A percentile compares a stretch with the other conserved stretches of the same genome.
Evolutionary conservation across 2,329 filamentous ascomycete species (phyloP).

Genomic region (Trematosphaeria pertusa): DNA sequence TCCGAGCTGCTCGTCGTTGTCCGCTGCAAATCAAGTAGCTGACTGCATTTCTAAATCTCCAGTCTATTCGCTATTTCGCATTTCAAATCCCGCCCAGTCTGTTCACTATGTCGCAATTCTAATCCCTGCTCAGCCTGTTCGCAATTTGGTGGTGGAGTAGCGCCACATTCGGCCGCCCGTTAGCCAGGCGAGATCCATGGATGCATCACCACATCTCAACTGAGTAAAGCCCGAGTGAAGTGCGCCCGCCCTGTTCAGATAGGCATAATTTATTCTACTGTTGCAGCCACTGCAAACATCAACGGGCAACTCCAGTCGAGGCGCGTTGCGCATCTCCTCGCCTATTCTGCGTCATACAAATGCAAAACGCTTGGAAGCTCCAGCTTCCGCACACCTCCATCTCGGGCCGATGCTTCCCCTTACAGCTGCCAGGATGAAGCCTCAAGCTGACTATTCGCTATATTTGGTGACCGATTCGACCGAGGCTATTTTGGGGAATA

Average conservation of each 20-base stretch:
- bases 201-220: neutral
- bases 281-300: neutral
- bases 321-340: neutral
- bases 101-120: too few species aligned
- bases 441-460: conserved; percentile 73
- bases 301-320: conserved; percentile 4
- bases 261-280: neutral
- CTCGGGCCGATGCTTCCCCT: conserved; percentile 4
- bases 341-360: conserved; percentile 3
- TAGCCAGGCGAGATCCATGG: neutral
- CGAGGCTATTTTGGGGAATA: conserved; percentile 76
- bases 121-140: conserved; percentile 6
- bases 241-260: neutral
- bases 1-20: too few species aligned
- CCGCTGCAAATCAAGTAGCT: too few species aligned
- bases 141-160: neutral
- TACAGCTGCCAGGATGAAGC: conserved; percentile 48
- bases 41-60: too few species aligned
- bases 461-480: conserved; percentile 96
- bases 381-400: conserved; percentile 4
- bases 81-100: too few species aligned
- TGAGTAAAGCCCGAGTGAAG: neutral
- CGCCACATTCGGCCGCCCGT: neutral
- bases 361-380: conserved; percentile 8
- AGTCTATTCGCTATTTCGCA: too few species aligned